Evolutionary conservation across 202 grass and related monocot genomes (phyloP), one percentile per base, ranked within the genome.

Genomic region (Panicum virgatum): DNA sequence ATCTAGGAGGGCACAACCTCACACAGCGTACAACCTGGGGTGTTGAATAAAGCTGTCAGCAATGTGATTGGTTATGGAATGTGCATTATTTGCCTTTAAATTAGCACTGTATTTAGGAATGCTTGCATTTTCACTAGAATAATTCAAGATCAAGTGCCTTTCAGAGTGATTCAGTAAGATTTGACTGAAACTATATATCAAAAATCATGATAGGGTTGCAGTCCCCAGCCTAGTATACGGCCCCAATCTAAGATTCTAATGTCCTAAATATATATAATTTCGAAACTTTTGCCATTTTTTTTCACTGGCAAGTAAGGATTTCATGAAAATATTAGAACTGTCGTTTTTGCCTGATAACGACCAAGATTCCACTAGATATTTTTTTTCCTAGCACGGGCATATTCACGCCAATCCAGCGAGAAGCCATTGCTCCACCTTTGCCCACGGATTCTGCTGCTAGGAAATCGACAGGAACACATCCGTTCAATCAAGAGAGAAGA

Each of bases 281-380:
- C 12, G 2, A 9, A 47, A 14, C 11, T 48, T 19, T 16, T 0
- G 0, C 25, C 7, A 9, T 39, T 43, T 75, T 39, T 59, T 40
- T 48, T 29, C 23, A 44, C 6, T 6, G 2, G 5, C 14, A 61
- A 12, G 38, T 19, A 60, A 12, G 4, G 5, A 26, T 43, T 59
- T 16, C 2, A 6, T 19, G 0, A 3, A 7, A 58, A 42, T 7
- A 22, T 36, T 29, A 51, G 4, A 68, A 54, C 51, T 32, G 2
- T 61, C 1, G 1, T 9, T 44, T 44, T 75, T 56, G 0, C 16
- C 2, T 34, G 60, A 83, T 9, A 54, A 20, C 6, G 11, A 75
- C 16, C 5, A 9, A 66, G 47, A 67, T 83, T 83, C 16, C 23
- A 42, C 20, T 44, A 22, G 34, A 83, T 66, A 75, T 44, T 66